Base-by-base conservation (phyloP, 2,329 filamentous ascomycete species). In the Orbilia brochopaga region DNA sequence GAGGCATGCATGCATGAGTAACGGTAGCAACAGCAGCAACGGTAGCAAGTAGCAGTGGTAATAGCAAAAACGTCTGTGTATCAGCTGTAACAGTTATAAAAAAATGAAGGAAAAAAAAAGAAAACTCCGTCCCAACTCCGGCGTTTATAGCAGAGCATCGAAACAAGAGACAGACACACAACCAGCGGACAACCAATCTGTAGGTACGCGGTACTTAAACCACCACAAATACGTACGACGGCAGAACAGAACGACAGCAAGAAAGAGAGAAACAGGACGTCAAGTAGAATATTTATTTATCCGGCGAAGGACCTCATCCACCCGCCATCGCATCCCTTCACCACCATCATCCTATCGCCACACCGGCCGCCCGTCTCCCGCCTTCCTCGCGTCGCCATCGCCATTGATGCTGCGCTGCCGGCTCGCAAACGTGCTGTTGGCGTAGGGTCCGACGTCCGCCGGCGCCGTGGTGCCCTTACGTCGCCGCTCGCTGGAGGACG, bases 51-150 rank as follows among this genome's bases (percentile, higher is more conserved):
- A n/a, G n/a, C n/a, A n/a, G n/a, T n/a, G n/a, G n/a, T n/a, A n/a
- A n/a, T n/a, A n/a, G 32, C 32, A 13, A 37, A 37, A 37, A 13
- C 32, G n/a, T n/a, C n/a, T n/a, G n/a, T n/a, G n/a, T n/a, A n/a
- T n/a, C n/a, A n/a, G n/a, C n/a, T n/a, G n/a, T n/a, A n/a, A 8
- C 1, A 17, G 40, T 27, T 11, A 42, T 23, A 19, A 50, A 52
- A n/a, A 46, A 46, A 44, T 15, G 19, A 17, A 17, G 11, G 10
- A 51, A 23, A 46, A 21, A 46, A 62, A 40, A 15, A 19, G 35
- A 64, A 70, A 70, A 70, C 66, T 70, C 66, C 66, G 59, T 64
- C 66, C 66, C 59, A 70, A 70, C 66, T 48, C 44, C 44, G 11
- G 44, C 44, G 19, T 15, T 48, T 48, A 21, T 48, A 23, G 44